Conservation (phyloP, 2,329 filamentous ascomycete genomes). For the Colletotrichum lupini region DNA sequence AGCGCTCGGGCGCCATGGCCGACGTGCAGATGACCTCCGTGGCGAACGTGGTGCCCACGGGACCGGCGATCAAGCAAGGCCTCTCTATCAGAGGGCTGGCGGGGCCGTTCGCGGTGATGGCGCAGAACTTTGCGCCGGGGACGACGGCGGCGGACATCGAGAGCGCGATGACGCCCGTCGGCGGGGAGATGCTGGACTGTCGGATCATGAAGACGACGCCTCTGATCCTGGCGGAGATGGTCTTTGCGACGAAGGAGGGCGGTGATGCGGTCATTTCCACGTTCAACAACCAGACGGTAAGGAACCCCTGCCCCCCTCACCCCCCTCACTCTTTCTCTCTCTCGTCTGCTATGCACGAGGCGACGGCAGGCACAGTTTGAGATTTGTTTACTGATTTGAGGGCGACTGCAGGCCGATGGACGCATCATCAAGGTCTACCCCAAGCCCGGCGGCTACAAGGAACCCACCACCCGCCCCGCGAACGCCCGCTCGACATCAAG, state of each 20-base stretch:
- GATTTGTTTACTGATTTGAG: background rate
- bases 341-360: background rate
- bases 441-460: constrained; percentile 62
- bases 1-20: constrained; percentile 49
- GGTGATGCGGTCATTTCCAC: constrained; percentile 79
- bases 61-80: constrained; percentile 52
- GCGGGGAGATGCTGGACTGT: constrained; percentile 75
- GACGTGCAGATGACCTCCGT: constrained; percentile 41
- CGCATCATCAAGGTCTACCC: constrained; percentile 78
- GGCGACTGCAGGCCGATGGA: constrained; percentile 73
- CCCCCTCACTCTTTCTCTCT: too few relatives aligned
- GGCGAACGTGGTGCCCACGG: constrained; percentile 38
- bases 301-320: background rate
- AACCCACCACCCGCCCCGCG: constrained; percentile 42
- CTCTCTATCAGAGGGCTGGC: constrained; percentile 80
- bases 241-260: constrained; percentile 77
- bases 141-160: constrained; percentile 87
- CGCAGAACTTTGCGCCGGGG: constrained; percentile 84
- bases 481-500: constrained; percentile 43
- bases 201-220: constrained; percentile 74
- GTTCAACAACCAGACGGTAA: constrained; percentile 82
- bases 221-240: constrained; percentile 81
- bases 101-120: constrained; percentile 78
- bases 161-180: constrained; percentile 81
- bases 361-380: background rate